Evolutionary conservation across 805 yeast species (phyloP).

Genomic region (Metschnikowia noctiluminum): DNA sequence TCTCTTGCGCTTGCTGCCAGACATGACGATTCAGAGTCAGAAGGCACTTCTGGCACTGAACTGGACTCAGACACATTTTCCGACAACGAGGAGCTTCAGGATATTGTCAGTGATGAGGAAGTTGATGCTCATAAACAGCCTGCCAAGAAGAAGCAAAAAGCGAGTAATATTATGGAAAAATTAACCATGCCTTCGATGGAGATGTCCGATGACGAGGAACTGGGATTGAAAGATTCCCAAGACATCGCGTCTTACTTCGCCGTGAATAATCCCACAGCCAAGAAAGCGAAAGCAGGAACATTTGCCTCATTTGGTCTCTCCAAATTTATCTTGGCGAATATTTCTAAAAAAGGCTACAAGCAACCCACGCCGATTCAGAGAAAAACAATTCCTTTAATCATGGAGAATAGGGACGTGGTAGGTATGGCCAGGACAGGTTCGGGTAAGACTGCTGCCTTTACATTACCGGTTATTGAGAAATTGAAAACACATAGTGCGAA

Average conservation of each 20-base stretch:
- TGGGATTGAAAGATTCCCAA: conserved; percentile 36
- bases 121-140: conserved; percentile 22
- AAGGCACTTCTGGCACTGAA: conserved; percentile 18
- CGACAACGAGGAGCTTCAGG: conserved; percentile 27
- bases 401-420: conserved; percentile 88
- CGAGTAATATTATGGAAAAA: conserved; percentile 22
- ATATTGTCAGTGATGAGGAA: conserved; percentile 50
- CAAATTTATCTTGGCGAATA: conserved; percentile 62
- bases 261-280: conserved; percentile 41
- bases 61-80: conserved; percentile 8
- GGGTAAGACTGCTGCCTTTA: conserved; percentile 97
- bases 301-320: conserved; percentile 90
- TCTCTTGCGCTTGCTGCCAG: conserved; percentile 49
- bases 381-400: conserved; percentile 85
- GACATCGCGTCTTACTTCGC: conserved; percentile 45
- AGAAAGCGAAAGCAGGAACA: conserved; percentile 71
- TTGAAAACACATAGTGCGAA: conserved; percentile 80
- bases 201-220: conserved; percentile 45
- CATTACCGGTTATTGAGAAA: conserved; percentile 84
- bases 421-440: conserved; percentile 99
- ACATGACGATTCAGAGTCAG: conserved; percentile 26
- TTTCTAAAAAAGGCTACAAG: conserved; percentile 79
- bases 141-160: conserved; percentile 26
- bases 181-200: conserved; percentile 49
- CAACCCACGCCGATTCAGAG: conserved; percentile 98